Evolutionary conservation across 805 yeast genomes (phyloP).

Genomic region (Sugiyamaella floridensis): DNA sequence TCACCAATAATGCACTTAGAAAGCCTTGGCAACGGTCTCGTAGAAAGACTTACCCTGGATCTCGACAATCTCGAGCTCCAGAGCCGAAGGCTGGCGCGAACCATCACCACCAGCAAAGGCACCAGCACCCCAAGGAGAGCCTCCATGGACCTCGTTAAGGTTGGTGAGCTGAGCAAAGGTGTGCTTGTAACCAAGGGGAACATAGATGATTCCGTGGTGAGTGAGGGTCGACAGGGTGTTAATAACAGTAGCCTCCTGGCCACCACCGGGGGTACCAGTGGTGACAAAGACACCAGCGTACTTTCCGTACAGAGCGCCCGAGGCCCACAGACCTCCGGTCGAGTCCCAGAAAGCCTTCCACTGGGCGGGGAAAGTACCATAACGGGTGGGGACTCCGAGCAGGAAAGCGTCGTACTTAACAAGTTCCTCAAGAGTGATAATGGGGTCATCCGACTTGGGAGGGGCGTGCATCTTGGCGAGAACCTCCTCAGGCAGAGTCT

Average conservation of each 20-base stretch:
- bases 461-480: conserved; percentile 61
- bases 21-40: conserved; percentile 32
- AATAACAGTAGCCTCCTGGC: conserved; percentile 64
- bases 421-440: conserved; percentile 48
- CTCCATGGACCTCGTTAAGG: conserved; percentile 69
- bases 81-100: conserved; percentile 54
- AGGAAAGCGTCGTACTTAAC: conserved; percentile 62
- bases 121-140: conserved; percentile 87
- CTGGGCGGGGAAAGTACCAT: conserved; percentile 69
- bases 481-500: conserved; percentile 60
- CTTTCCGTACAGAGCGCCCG: conserved; percentile 64
- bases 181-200: conserved; percentile 68
- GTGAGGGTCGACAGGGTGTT: conserved; percentile 51
- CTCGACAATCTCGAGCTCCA: conserved; percentile 59
- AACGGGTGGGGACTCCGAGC: conserved; percentile 78
- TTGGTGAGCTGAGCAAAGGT: conserved; percentile 50
- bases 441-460: conserved; percentile 39
- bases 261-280: conserved; percentile 71
- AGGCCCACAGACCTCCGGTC: conserved; percentile 72
- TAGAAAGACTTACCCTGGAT: conserved; percentile 65
- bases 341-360: conserved; percentile 69
- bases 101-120: conserved; percentile 72
- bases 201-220: conserved; percentile 73
- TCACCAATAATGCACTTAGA: neutral
- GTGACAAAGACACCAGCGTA: conserved; percentile 68